Evolutionary conservation across 306 rosid genomes (phyloP), one percentile per base, ranked within the genome.

Genomic region (Myrica gale): DNA sequence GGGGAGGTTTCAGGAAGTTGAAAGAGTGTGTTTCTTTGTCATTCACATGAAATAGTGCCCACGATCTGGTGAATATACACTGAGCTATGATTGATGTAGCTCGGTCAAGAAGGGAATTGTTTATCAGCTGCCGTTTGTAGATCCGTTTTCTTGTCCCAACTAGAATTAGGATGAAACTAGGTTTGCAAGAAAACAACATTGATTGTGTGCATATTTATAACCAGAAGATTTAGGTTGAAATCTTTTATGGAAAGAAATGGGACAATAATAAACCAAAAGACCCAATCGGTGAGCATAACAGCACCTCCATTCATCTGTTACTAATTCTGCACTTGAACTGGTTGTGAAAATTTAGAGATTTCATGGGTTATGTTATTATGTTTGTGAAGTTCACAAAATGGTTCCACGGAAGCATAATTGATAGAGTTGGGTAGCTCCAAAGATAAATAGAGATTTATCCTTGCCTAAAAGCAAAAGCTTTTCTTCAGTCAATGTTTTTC

Each of bases 131-230:
- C 39, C 13, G 68, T 12, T 26, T 61, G 68, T 61, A 26, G 66
- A 60, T 5, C n/a, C 44, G 43, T 37, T 10, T 5, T 26, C 19
- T 9, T 61, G 68, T 20, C 68, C 41, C 15, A n/a, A 56, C 5
- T 54, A 8, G 26, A 20, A 9, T 9, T 56, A n/a, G 37, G 23
- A n/a, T 5, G 1, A 56, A 56, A 56, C 23, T 56, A n/a, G 11
- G 8, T 56, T 19, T 2, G 3, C n/a, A n/a, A n/a, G n/a, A n/a
- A n/a, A n/a, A n/a, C n/a, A n/a, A 23, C 98, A 88, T 95, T 95
- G 89, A 90, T 80, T 20, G 96, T 79, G 77, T 95, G 99, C 98
- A 92, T 90, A 46, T 82, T 88, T 68, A 92, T 76, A 26, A 81
- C 81, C 81, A 92, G 74, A 44, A 44, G 1, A 7, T 44, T 44